Evolutionary conservation across 192 early-diverging fungal genomes (phyloP), one percentile per base, ranked within the genome.

Genomic region (Chytriomyces confervae): DNA sequence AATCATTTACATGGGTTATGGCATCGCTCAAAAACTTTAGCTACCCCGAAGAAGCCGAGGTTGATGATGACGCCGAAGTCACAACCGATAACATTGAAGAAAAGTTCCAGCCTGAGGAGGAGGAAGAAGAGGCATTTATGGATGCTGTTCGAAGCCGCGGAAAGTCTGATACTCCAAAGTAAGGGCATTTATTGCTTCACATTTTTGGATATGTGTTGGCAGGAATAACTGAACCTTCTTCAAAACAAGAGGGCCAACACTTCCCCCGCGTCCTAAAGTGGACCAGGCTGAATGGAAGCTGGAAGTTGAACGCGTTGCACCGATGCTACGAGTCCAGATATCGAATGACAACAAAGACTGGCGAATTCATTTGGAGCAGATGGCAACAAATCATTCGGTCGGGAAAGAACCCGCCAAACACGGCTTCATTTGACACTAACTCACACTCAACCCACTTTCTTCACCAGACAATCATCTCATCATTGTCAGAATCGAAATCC

Each of bases 331-430:
- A 27, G 81, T 90, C 1, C 84, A 86, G 50, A 86, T 90, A 9
- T 76, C 85, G 0, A 86, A 90, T 69, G 86, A 90, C 72, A 88
- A 89, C 77, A 90, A 90, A 68, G 88, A 90, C 68, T 90, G 89
- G 89, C 65, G 89, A 48, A 82, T 87, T 29, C 89, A 90, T 77
- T 46, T 90, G n/a, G 85, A 88, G 66, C 84, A 86, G 51, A 88
- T 90, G 81, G 60, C 77, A 11, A 71, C 77, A 62, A 82, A 89
- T 68, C 73, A 88, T 49, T 75, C 77, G 57, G 87, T 87, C 64
- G n/a, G 24, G 47, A 8, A 47, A 29, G 24, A 13, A 16, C 57
- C 45, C 8, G 80, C 44, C 78, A 36, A 75, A 18, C 36, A 36
- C 24, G 62, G 8, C 10, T 23, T 20, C 44, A 80, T 16, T 84